Evolutionary conservation across 2,329 filamentous ascomycete genomes (phyloP).

Genomic region (Pseudofabraea citricarpa): DNA sequence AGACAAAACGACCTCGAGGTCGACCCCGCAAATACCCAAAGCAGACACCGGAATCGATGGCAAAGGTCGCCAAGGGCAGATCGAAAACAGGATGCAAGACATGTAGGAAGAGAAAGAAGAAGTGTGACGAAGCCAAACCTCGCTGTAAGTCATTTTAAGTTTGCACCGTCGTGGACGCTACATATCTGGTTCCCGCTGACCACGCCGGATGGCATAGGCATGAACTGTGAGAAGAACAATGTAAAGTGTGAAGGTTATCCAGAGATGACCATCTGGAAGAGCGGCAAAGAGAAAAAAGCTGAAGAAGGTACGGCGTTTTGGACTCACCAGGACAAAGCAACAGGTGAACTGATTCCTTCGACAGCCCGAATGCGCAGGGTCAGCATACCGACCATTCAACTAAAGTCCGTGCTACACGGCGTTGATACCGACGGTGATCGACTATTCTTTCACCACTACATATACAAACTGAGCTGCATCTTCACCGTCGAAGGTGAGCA

Average conservation of each 20-base stretch:
- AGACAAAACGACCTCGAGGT: slow-evolving; percentile 64
- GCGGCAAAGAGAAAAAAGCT: slow-evolving; percentile 66
- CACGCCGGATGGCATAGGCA: slow-evolving; percentile 42
- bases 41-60: slow-evolving; percentile 47
- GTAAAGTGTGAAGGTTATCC: slow-evolving; percentile 89
- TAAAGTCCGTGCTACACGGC: slow-evolving; percentile 69
- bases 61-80: slow-evolving; percentile 73
- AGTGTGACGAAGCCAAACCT: slow-evolving; percentile 66
- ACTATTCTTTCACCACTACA: slow-evolving; percentile 79
- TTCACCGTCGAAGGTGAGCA: slow-evolving; percentile 73
- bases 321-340: slow-evolving; percentile 14
- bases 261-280: slow-evolving; percentile 81
- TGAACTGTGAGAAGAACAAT: slow-evolving; percentile 91
- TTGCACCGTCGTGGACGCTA: neutral
- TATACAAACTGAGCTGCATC: slow-evolving; percentile 71
- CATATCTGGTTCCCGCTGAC: slow-evolving; percentile 14
- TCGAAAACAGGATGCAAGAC: slow-evolving; percentile 67
- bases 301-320: slow-evolving; percentile 53
- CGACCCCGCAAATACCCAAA: slow-evolving; percentile 74
- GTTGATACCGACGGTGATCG: slow-evolving; percentile 77
- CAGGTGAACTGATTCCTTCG: slow-evolving; percentile 22
- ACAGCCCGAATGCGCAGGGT: slow-evolving; percentile 46
- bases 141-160: slow-evolving; percentile 46
- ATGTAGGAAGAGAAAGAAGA: slow-evolving; percentile 66
- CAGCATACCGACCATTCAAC: slow-evolving; percentile 47